Evolutionary conservation across 345 rosid species (phyloP), one percentile per base, ranked within the genome.

Genomic region (Camelina laxa): DNA sequence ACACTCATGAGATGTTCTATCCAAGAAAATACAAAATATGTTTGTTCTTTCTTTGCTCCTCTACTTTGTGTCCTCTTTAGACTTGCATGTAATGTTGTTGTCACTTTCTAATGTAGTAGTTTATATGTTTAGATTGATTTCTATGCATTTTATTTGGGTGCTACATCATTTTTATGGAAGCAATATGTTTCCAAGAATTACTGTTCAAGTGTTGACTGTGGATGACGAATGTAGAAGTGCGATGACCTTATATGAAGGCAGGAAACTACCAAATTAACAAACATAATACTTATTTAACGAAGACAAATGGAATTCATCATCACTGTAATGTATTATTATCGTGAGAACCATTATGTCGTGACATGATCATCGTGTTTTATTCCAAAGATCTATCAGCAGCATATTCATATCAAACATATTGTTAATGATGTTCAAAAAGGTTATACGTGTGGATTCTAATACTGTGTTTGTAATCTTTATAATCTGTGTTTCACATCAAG

Each of bases 1-100:
- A 3, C 38, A 56, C 38, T 33, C 35, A 20, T 15, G 47, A 58
- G n/a, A 57, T 15, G 31, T 30, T 38, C 50, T n/a, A 3, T 39
- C 3, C n/a, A 54, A 39, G 33, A 20, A 66, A 20, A n/a, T 33
- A 35, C 35, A 50, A 54, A 24, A 19, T 50, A 19, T 48, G 42
- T 9, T 7, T 45, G 7, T n/a, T 15, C 15, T 7, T 15, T 12
- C 11, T 9, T 15, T 47, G 9, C 51, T 20, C 11, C 35, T 20
- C 19, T 45, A 17, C 55, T 59, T 4, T 58, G 67, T 22, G 67
- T 22, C 41, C 39, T 21, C 7, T 48, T 13, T 5, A 44, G 55
- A 69, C 11, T 19, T 54, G 51, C 72, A 38, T 67, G 61, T 22
- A 48, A 67, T 38, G 50, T 53, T 53, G n/a, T 67, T 53, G 2